These are phyloP conservation scores for Acacia concinna DNA, from an alignment of 331 rosid species.

Conservation along the genomic window DNA sequence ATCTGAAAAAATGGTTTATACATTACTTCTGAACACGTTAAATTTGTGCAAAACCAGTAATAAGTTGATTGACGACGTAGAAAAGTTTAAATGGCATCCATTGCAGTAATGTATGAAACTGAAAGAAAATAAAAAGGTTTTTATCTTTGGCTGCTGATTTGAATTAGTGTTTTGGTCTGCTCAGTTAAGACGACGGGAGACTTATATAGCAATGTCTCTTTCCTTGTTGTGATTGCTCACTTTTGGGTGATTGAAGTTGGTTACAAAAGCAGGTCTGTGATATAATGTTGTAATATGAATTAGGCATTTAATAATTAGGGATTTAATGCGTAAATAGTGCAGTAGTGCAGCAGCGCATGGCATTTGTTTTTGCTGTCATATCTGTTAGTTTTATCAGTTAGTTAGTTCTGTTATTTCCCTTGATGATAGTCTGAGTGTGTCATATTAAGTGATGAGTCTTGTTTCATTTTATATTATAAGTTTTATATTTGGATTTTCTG, in stretches of 20 bases:
- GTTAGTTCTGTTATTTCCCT: no score
- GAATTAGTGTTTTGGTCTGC: constrained; percentile 23
- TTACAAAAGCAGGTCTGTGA: background rate
- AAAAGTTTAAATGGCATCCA: background rate
- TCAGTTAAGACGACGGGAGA: constrained; percentile 1
- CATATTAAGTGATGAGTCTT: constrained; percentile 1
- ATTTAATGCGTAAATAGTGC: no score
- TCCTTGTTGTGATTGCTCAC: constrained; percentile 6
- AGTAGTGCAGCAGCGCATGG: no score
- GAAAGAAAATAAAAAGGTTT: background rate
- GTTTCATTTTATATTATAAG: background rate
- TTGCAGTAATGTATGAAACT: background rate
- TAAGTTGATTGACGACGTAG: background rate
- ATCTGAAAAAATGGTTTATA: background rate
- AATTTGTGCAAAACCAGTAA: background rate
- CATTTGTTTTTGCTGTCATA: no score
- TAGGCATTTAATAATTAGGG: no score
- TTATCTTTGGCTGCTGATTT: background rate
- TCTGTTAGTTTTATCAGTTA: no score
- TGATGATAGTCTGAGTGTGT: no score
- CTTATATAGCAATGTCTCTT: background rate
- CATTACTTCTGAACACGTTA: background rate
- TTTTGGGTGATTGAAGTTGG: constrained; percentile 26
- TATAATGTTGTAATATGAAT: no score
- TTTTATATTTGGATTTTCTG: constrained; percentile 18